Evolutionary conservation across 2,329 filamentous ascomycete species (phyloP), one percentile per base, ranked within the genome.

Genomic region (Cadophora luteo-olivacea): DNA sequence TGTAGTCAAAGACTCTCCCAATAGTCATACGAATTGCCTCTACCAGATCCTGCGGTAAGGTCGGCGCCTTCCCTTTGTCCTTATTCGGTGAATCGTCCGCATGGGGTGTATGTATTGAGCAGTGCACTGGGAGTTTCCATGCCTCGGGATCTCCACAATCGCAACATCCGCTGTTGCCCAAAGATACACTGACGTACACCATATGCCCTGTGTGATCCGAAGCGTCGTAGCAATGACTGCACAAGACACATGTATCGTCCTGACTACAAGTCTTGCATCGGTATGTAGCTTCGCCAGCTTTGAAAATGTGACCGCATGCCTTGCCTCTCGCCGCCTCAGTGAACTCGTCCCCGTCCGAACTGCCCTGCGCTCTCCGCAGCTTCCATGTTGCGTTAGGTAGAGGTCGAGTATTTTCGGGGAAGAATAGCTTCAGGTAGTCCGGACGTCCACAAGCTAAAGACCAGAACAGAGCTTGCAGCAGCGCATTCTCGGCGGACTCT

Each of bases 241-340:
- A 99, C 19, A 99, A 86, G 61, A 96, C 95, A 80, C 95, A 98
- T 0, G 96, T 98, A 72, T 97, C 95, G 80, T 99, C 97, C 55
- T 91, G 89, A 60, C 93, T 93, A 80, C 96, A 99, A 11, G 95
- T 98, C 75, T 94, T 92, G 84, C 96, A 99, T 75, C 91, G 87
- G 79, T 98, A 99, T 68, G 93, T 95, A 67, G 94, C 94, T 83
- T 99, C 96, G 62, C 95, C 96, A 16, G 88, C 86, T 81, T 95
- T 95, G 85, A 99, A 97, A 71, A 99, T 98, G 82, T 99, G 97
- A 4, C 96, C 97, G 79, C 96, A 99, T 58, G 94, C 91, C 80
- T 97, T 97, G 66, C 97, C 96, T 73, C 93, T 89, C 16, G 96
- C 96, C 7, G 92, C 91, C 73, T 95, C 92, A 24, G 93, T 96